Percentiles rank a stretch among this genome's conserved stretches.
phyloP scores from a whole-genome alignment of 129 eudicot species.

The Pittosporum tobira region DNA sequence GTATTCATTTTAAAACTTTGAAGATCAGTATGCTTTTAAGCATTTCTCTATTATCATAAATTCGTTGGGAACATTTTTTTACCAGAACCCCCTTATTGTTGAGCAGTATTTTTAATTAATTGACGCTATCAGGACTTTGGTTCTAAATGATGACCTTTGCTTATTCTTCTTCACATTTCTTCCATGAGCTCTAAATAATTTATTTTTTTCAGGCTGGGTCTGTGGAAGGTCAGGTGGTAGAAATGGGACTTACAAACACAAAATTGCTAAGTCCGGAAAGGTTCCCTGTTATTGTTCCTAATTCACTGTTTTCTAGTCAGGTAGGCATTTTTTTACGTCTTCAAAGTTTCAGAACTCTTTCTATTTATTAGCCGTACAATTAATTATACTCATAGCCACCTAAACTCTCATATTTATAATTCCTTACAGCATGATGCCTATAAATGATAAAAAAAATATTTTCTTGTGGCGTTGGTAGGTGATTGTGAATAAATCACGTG shows the following conservation, averaged over 20 bases:
- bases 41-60: background rate
- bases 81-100: background rate
- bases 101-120: background rate
- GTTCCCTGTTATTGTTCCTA: conserved; percentile 80
- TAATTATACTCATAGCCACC: background rate
- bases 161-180: background rate
- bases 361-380: too few species aligned
- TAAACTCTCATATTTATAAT: background rate
- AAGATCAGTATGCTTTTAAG: background rate
- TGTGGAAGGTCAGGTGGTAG: conserved; percentile 91
- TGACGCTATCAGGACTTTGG: background rate
- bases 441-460: too few species aligned
- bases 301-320: conserved; percentile 92
- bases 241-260: conserved; percentile 90
- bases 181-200: conserved; percentile 7
- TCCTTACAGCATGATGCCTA: too few species aligned
- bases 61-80: background rate
- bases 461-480: conserved; percentile 43
- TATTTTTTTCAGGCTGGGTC: conserved; percentile 77
- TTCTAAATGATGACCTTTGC: background rate
- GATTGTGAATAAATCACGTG: conserved; percentile 93
- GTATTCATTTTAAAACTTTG: background rate
- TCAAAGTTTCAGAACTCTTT: background rate
- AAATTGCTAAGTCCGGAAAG: conserved; percentile 68
- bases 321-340: conserved; percentile 23